Evolutionary conservation across 139 green algal genomes (phyloP).

Genomic region (Chlorella sp.): DNA sequence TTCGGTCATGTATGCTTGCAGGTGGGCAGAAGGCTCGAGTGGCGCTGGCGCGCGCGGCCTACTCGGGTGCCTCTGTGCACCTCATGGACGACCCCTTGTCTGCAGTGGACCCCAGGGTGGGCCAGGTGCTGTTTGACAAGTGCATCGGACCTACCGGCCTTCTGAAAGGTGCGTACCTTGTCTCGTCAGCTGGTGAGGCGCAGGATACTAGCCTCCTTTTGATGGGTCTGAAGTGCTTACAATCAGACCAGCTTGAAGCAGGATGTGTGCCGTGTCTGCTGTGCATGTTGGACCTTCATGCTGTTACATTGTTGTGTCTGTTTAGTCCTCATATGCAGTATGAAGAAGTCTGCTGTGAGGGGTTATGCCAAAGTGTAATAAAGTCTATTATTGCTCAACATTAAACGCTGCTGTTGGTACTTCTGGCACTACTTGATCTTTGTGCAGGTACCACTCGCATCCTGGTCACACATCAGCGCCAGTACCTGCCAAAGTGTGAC

Average conservation of each 20-base stretch:
- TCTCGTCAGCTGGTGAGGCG: neutral
- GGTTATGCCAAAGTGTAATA: too few species aligned
- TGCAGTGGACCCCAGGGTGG: slow-evolving; percentile 64
- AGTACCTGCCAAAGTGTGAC: slow-evolving; percentile 78
- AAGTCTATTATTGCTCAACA: neutral
- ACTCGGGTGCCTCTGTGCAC: slow-evolving; percentile 42
- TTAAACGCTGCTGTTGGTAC: neutral
- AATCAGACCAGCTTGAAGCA: neutral
- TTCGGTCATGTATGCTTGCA: slow-evolving; percentile 17
- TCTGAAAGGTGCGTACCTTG: slow-evolving; percentile 12
- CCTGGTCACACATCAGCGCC: slow-evolving; percentile 85
- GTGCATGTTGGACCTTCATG: too few species aligned
- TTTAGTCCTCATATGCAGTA: neutral
- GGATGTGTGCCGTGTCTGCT: neutral
- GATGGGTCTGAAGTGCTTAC: neutral
- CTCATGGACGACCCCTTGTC: slow-evolving; percentile 76
- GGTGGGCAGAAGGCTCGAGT: slow-evolving; percentile 69
- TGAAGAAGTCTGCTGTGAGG: neutral
- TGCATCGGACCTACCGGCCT: slow-evolving; percentile 49
- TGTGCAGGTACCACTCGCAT: slow-evolving; percentile 52
- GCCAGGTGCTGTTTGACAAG: slow-evolving; percentile 36
- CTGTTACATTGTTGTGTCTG: neutral
- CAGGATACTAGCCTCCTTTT: too few species aligned
- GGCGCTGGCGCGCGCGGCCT: slow-evolving; percentile 58
- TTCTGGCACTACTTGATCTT: neutral